A percentile compares a stretch with the other conserved stretches of the same genome.
Evolutionary conservation across 108 stramenopile genomes (phyloP).

Genomic region (Nitzschia inconspicua): DNA sequence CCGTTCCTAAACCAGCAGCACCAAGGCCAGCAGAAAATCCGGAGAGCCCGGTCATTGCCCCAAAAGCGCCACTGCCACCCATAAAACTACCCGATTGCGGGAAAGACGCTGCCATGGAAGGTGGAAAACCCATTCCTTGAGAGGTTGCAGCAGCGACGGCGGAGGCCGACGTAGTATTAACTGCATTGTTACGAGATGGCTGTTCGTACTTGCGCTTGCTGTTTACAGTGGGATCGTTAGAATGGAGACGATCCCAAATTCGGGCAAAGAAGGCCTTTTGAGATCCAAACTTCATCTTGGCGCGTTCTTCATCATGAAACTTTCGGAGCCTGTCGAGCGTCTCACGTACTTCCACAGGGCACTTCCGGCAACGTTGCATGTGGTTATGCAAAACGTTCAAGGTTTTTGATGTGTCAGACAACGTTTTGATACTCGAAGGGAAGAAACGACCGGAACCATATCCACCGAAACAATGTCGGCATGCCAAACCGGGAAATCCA

Average conservation of each 20-base stretch:
- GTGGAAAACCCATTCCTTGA: too few relatives aligned
- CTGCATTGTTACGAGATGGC: slow-evolving; percentile 1
- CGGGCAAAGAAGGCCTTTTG: slow-evolving; percentile 85
- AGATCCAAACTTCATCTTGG: slow-evolving; percentile 80
- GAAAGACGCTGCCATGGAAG: too few relatives aligned
- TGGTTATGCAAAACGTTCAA: slow-evolving; percentile 78
- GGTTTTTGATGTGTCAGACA: slow-evolving; percentile 78
- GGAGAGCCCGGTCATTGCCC: too few relatives aligned
- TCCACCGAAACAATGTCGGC: slow-evolving; percentile 77
- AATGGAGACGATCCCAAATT: slow-evolving; percentile 76
- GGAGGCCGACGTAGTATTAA: neutral
- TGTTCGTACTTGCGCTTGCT: slow-evolving; percentile 27
- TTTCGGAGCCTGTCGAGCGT: slow-evolving; percentile 42
- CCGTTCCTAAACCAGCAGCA: too few relatives aligned
- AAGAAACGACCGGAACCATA: slow-evolving; percentile 83
- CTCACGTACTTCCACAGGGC: slow-evolving; percentile 57
- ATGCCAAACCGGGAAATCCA: slow-evolving; percentile 80
- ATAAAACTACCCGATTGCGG: too few relatives aligned
- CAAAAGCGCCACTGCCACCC: too few relatives aligned
- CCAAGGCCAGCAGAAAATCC: too few relatives aligned
- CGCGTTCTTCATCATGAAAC: slow-evolving; percentile 67
- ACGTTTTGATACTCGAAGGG: slow-evolving; percentile 78
- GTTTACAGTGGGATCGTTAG: slow-evolving; percentile 29
- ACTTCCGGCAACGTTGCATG: slow-evolving; percentile 74
- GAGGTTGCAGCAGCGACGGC: too few relatives aligned